phyloP scores from a whole-genome alignment of 139 green algal genomes.

The Mychonastes homosphaera region DNA sequence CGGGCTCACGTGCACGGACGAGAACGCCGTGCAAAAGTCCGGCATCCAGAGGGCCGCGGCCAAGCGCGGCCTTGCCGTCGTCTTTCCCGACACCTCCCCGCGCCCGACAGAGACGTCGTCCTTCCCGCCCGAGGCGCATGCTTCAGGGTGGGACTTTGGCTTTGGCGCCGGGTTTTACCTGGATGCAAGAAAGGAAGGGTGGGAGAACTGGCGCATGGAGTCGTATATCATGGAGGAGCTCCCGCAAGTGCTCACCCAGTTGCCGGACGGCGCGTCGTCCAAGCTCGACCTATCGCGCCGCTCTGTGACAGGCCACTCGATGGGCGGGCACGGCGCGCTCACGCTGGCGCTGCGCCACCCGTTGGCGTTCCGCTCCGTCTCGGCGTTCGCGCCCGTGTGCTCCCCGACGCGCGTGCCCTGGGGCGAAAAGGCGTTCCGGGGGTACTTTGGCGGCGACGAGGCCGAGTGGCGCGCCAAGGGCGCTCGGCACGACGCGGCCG shows the following conservation, averaged over 20 bases:
- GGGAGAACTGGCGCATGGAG: constrained; percentile 89
- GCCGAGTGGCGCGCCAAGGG: neutral
- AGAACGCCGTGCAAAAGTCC: constrained; percentile 82
- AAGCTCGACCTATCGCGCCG: constrained; percentile 1
- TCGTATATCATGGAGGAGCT: constrained; percentile 74
- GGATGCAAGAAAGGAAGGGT: constrained; percentile 52
- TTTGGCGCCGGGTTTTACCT: constrained; percentile 71
- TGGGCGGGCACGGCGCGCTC: constrained; percentile 88
- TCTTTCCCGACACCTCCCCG: constrained; percentile 82
- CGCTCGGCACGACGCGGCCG: constrained; percentile 67
- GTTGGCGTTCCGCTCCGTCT: constrained; percentile 60
- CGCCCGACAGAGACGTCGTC: no score
- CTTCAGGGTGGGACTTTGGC: constrained; percentile 76
- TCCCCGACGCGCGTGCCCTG: constrained; percentile 79
- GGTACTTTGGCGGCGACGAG: constrained; percentile 18
- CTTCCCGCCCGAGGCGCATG: no score
- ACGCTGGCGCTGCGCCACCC: constrained; percentile 77
- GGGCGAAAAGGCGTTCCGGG: constrained; percentile 81
- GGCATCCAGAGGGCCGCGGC: constrained; percentile 53
- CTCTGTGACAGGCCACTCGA: constrained; percentile 69
- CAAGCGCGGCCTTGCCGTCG: constrained; percentile 62
- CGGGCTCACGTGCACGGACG: constrained; percentile 85
- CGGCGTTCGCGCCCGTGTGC: constrained; percentile 86
- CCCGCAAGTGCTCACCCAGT: neutral
- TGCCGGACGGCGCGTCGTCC: no score